phyloP scores from a whole-genome alignment of 2,329 filamentous ascomycete species.

The Hypocrella siamensis region DNA sequence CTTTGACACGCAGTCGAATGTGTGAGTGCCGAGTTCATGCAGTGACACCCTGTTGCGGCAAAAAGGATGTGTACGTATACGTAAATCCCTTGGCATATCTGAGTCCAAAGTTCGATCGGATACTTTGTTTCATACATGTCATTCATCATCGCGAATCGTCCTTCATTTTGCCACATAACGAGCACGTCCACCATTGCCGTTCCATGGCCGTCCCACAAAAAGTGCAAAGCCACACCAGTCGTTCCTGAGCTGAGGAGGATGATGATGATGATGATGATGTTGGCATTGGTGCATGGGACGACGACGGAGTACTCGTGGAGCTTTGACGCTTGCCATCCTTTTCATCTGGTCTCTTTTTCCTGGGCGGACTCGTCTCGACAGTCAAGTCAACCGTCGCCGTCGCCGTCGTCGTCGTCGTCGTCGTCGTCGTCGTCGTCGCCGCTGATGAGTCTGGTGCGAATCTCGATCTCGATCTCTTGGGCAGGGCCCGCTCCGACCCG shows the following conservation, averaged over 20 bases:
- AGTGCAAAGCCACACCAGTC: slow-evolving; percentile 32
- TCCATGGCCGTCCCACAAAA: slow-evolving; percentile 36
- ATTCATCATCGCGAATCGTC: slow-evolving; percentile 20
- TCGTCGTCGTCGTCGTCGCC: too few species aligned
- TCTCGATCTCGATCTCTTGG: slow-evolving; percentile 5
- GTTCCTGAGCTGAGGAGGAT: slow-evolving; percentile 5
- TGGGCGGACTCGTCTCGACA: slow-evolving; percentile 11
- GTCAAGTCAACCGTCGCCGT: slow-evolving; percentile 20
- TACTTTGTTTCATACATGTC: neutral
- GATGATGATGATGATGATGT: slow-evolving; percentile 5
- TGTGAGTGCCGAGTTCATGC: too few species aligned
- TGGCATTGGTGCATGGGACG: too few species aligned
- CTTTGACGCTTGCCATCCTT: neutral
- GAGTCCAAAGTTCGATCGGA: neutral
- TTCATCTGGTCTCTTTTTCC: slow-evolving; percentile 5
- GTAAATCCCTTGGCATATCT: too few species aligned
- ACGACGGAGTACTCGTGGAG: neutral
- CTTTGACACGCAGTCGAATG: too few species aligned
- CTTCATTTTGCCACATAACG: slow-evolving; percentile 38
- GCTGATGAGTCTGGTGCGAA: too few species aligned
- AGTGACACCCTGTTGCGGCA: too few species aligned
- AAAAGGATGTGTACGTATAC: too few species aligned
- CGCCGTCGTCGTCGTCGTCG: slow-evolving; percentile 7
- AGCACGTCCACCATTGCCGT: slow-evolving; percentile 41
- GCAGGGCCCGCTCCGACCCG: slow-evolving; percentile 21